Base-by-base conservation (phyloP, 2,329 filamentous ascomycete genomes). In the Colletotrichum sp. region DNA sequence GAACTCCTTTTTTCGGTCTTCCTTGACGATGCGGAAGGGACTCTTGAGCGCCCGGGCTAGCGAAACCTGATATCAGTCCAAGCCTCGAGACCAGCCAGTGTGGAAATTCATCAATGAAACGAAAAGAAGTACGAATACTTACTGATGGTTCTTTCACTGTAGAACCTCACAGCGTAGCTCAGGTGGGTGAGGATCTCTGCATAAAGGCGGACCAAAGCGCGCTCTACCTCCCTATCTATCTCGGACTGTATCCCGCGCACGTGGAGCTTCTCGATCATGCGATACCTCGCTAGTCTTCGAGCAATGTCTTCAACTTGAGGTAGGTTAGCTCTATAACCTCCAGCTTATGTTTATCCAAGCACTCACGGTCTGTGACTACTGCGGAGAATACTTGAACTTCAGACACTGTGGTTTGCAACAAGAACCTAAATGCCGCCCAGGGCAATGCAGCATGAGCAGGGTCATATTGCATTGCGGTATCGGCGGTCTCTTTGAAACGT, bases 341-440 rank as follows among this genome's bases (percentile, higher is more conserved):
- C 9, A 18, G 9, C 32, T 10, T 5, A 5, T 16, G 8, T 24
- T 55, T 55, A 2, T 4, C 15, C n/a, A 8, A 8, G 12, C 5
- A 57, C 18, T 57, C 2, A 36, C 49, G 12, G n/a, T 69, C 52
- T 28, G 15, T 21, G 0, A 7, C 59, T 4, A 59, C 8, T 5
- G 55, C 55, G 15, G 21, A 15, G n/a, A 57, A 57, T 8, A 26
- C 24, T 57, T 57, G n/a, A 4, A n/a, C 55, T 16, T 59, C 24
- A 12, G 21, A 28, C 4, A 71, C 18, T 6, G 34, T 12, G 6
- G 49, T 26, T 28, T 81, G 78, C 15, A 83, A 72, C 15, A 83
- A n/a, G 57, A 83, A 80, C 44, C 81, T 64, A 3, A 83, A 76
- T 12, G 68, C 79, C 16, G 80, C 82, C 82, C 82, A 83, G 3